Percentiles rank a stretch among this genome's conserved stretches.
These are phyloP conservation scores for Schizonepeta tenuifolia DNA, from an alignment of 257 asterid species.

Conservation along the genomic window DNA sequence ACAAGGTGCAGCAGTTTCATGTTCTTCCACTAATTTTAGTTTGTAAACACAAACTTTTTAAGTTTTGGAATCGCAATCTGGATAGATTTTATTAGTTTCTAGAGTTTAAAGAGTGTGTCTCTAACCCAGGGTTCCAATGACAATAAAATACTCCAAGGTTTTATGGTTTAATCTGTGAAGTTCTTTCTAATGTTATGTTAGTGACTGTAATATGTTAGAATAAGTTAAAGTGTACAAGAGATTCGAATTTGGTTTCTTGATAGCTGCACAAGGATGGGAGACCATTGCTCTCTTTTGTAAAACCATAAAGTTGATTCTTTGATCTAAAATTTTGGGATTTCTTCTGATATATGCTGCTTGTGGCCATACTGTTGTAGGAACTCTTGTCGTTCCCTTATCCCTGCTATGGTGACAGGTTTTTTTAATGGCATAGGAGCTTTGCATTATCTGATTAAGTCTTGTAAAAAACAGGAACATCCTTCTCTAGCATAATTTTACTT, in stretches of 20 bases:
- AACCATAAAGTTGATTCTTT: neutral
- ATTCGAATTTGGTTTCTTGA: slow-evolving; percentile 1
- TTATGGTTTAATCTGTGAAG: neutral
- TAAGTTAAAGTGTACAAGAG: neutral
- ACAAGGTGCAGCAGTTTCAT: slow-evolving; percentile 59
- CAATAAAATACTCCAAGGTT: neutral
- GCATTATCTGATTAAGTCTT: slow-evolving; percentile 24
- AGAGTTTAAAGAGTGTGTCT: neutral
- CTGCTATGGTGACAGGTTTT: too few relatives aligned
- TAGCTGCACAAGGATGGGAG: too few relatives aligned
- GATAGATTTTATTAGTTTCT: slow-evolving; percentile 4
- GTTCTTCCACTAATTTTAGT: slow-evolving; percentile 23
- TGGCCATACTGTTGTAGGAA: too few relatives aligned
- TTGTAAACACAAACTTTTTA: slow-evolving; percentile 12
- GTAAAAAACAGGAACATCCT: slow-evolving; percentile 77
- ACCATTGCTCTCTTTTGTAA: too few relatives aligned
- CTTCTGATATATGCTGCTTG: too few relatives aligned
- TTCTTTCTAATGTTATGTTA: neutral
- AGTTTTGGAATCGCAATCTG: neutral
- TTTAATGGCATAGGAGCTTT: slow-evolving; percentile 22
- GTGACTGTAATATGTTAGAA: neutral
- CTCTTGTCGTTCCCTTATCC: too few relatives aligned
- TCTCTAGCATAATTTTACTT: slow-evolving; percentile 93
- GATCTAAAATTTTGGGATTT: too few relatives aligned
- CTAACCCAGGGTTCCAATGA: slow-evolving; percentile 16